Evolutionary conservation across 176 grass and related monocot species (phyloP).

Genomic region (Carex kokanica): DNA sequence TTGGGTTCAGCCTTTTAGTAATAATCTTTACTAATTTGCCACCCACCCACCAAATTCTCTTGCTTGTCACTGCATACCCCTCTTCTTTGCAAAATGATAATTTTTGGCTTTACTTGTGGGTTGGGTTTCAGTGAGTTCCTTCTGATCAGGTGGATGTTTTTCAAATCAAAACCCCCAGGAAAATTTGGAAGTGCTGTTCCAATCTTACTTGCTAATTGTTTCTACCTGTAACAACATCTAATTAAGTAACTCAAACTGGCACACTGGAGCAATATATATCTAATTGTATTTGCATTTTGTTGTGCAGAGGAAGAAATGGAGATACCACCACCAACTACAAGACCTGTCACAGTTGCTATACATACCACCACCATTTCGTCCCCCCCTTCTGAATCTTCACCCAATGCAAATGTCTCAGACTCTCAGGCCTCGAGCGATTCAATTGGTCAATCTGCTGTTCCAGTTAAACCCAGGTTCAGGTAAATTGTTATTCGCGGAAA

Average conservation of each 20-base stretch:
- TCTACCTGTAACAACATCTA: neutral
- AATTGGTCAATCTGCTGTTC: constrained; percentile 17
- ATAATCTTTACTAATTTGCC: neutral
- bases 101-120: neutral
- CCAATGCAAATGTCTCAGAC: constrained; percentile 6
- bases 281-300: constrained; percentile 14
- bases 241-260: neutral
- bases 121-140: neutral
- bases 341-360: neutral
- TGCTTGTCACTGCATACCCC: neutral
- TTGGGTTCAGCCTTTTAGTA: neutral
- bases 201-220: neutral
- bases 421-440: neutral
- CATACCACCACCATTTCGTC: constrained; percentile 1
- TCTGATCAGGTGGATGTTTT: neutral
- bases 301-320: constrained; percentile 34
- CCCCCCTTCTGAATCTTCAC: constrained; percentile 9
- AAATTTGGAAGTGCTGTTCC: neutral
- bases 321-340: constrained; percentile 13
- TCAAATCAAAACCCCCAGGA: neutral
- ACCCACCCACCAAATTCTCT: neutral
- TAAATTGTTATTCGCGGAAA: constrained; percentile 14
- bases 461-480: constrained; percentile 41
- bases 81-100: neutral
- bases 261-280: neutral